These are phyloP conservation scores for Aphanomyces cochlioides DNA, from an alignment of 352 stramenopile genomes.

Conservation along the genomic window DNA sequence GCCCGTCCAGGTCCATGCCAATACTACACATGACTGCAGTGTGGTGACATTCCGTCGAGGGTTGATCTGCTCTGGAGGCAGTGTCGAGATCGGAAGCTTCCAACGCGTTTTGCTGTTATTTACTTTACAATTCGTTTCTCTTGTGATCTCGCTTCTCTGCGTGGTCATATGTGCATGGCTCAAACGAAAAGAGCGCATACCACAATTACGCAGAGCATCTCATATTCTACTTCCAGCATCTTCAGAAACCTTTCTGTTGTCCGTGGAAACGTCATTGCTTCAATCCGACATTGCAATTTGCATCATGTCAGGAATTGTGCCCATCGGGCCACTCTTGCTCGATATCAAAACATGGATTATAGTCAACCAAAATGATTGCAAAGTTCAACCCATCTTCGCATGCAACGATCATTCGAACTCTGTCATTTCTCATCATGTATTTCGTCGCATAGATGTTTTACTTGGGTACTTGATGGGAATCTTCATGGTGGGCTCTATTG, in stretches of 20 bases:
- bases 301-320: neutral
- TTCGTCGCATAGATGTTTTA: too few relatives aligned
- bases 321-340: neutral
- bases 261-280: neutral
- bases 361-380: neutral
- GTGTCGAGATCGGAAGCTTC: neutral
- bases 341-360: slow-evolving; percentile 14
- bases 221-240: neutral
- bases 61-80: slow-evolving; percentile 1
- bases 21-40: neutral
- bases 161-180: neutral
- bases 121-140: neutral
- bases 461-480: too few relatives aligned
- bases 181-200: neutral
- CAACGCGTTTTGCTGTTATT: neutral
- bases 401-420: neutral
- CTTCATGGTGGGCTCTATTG: too few relatives aligned
- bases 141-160: neutral
- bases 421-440: too few relatives aligned
- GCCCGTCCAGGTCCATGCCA: neutral
- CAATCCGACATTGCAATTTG: neutral
- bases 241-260: neutral
- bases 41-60: neutral
- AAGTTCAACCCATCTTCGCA: neutral
- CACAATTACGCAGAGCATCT: neutral